Evolutionary conservation across 1,139 yeast genomes (phyloP).

Genomic region (Hansenula sp.): DNA sequence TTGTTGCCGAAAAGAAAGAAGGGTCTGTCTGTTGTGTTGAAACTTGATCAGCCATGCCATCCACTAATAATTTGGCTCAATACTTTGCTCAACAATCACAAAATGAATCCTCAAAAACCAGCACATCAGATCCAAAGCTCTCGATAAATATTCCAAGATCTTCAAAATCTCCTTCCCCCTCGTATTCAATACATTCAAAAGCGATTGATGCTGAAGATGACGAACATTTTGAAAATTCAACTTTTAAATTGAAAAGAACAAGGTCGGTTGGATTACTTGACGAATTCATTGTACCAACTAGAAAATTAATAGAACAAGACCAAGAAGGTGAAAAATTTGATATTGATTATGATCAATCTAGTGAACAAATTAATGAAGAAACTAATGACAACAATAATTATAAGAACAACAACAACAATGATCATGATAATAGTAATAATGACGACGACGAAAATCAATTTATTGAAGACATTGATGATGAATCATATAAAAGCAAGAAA

Average conservation of each 20-base stretch:
- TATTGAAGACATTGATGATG: conserved; percentile 21
- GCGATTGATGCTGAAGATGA: conserved; percentile 70
- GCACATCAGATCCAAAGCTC: background rate
- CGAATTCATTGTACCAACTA: conserved; percentile 51
- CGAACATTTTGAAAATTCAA: conserved; percentile 64
- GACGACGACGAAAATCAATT: conserved; percentile 19
- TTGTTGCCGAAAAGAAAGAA: too few relatives aligned
- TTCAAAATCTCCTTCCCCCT: conserved; percentile 1
- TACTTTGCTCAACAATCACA: conserved; percentile 15
- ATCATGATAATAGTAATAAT: conserved; percentile 10
- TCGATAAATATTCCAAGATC: background rate
- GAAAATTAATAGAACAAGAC: conserved; percentile 26
- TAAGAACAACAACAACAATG: conserved; percentile 4
- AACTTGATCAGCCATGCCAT: too few relatives aligned
- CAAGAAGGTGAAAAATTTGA: conserved; percentile 1
- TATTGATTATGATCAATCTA: background rate
- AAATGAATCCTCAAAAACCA: background rate
- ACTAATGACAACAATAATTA: conserved; percentile 3
- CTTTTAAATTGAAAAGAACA: conserved; percentile 78
- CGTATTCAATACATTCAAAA: conserved; percentile 39
- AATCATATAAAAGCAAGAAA: background rate
- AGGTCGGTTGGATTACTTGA: conserved; percentile 80
- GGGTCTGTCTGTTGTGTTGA: too few relatives aligned
- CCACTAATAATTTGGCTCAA: conserved; percentile 19
- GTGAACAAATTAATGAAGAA: background rate